Percentiles rank a stretch among this genome's conserved stretches.
Conservation (phyloP, 331 rosid genomes). For the Phaseolus coccineus region DNA sequence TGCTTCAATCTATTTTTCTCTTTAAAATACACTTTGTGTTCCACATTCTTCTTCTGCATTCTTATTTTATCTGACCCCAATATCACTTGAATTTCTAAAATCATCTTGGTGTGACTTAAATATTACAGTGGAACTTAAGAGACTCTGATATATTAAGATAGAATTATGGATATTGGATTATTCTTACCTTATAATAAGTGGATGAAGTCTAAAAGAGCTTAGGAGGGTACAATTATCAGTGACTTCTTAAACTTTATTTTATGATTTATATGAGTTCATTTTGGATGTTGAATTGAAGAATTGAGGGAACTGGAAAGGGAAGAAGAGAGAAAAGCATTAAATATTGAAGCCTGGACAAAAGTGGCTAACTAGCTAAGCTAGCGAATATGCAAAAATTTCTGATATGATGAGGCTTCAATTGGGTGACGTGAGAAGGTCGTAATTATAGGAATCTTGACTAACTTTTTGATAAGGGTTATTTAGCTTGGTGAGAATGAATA, state of each 20-base stretch:
- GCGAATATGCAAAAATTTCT: background rate
- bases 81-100: too few relatives aligned
- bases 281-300: background rate
- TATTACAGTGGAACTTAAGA: too few relatives aligned
- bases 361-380: background rate
- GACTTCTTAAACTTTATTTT: background rate
- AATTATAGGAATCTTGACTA: conserved; percentile 28
- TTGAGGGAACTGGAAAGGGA: background rate
- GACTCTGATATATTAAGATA: too few relatives aligned
- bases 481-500: background rate
- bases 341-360: background rate
- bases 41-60: too few relatives aligned
- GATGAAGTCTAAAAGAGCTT: too few relatives aligned
- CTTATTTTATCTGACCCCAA: too few relatives aligned
- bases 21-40: too few relatives aligned
- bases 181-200: too few relatives aligned
- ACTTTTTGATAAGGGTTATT: background rate
- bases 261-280: background rate
- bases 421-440: background rate
- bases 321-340: background rate
- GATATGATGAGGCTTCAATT: background rate
- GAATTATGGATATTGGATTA: too few relatives aligned
- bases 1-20: too few relatives aligned
- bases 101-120: too few relatives aligned
- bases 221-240: too few relatives aligned